Conservation (phyloP, 805 yeast species). For the Vanderwaltozyma polyspora region DNA sequence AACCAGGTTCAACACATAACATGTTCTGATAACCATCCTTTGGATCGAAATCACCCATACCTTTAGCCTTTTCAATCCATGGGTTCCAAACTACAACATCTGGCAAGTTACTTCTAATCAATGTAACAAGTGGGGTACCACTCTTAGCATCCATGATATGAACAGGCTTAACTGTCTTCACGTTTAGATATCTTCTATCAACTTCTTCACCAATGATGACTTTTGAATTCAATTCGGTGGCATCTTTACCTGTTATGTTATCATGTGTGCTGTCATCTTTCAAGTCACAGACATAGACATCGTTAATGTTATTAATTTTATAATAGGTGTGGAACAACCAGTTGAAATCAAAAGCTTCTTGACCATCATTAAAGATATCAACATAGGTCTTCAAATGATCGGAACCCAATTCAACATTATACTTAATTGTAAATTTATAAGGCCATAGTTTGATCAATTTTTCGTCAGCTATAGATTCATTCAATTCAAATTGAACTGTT, state of each 20-base stretch:
- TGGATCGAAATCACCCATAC: slow-evolving; percentile 80
- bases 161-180: slow-evolving; percentile 39
- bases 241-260: slow-evolving; percentile 52
- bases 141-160: slow-evolving; percentile 58
- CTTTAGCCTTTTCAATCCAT: slow-evolving; percentile 69
- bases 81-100: slow-evolving; percentile 93
- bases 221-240: slow-evolving; percentile 58
- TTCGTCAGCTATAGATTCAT: slow-evolving; percentile 65
- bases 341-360: slow-evolving; percentile 61
- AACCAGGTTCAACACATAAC: slow-evolving; percentile 91
- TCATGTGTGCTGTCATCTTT: slow-evolving; percentile 62
- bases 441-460: slow-evolving; percentile 51
- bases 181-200: slow-evolving; percentile 67
- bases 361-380: slow-evolving; percentile 61
- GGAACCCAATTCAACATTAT: slow-evolving; percentile 48
- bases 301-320: slow-evolving; percentile 56
- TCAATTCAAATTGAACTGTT: slow-evolving; percentile 77
- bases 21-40: slow-evolving; percentile 68
- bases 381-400: slow-evolving; percentile 53
- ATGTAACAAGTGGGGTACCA: slow-evolving; percentile 54
- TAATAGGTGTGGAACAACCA: slow-evolving; percentile 90
- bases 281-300: slow-evolving; percentile 61
- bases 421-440: slow-evolving; percentile 62
- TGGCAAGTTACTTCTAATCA: slow-evolving; percentile 47
- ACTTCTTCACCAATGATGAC: slow-evolving; percentile 62